Evolutionary conservation across 805 yeast genomes (phyloP).

Genomic region (Wickerhamiella domercqiae): DNA sequence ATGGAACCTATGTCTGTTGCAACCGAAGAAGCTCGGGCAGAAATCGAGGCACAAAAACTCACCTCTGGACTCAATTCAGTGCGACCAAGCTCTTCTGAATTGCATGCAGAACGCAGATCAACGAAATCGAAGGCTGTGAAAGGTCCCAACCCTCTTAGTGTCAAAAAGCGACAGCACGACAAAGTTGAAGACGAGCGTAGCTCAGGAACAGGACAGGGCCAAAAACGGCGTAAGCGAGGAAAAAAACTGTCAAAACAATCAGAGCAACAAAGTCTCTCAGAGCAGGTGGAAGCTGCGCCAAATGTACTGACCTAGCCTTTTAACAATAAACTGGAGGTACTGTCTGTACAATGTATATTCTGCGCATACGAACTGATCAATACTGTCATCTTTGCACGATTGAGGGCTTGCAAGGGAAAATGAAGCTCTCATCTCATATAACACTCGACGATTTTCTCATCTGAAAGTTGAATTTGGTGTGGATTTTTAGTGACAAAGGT

Average conservation of each 20-base stretch:
- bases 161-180: slow-evolving; percentile 50
- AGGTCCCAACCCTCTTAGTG: slow-evolving; percentile 81
- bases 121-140: slow-evolving; percentile 31
- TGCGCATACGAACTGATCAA: no score
- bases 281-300: no score
- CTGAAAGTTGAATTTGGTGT: no score
- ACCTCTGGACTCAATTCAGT: slow-evolving; percentile 64
- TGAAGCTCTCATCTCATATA: no score
- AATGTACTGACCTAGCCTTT: no score
- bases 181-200: slow-evolving; percentile 2
- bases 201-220: slow-evolving; percentile 12
- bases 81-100: slow-evolving; percentile 11
- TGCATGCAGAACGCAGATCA: slow-evolving; percentile 12
- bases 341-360: no score
- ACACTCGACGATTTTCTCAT: no score
- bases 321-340: no score
- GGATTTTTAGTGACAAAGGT: no score
- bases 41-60: slow-evolving; percentile 51
- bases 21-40: slow-evolving; percentile 35
- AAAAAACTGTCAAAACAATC: slow-evolving; percentile 4
- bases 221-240: slow-evolving; percentile 16
- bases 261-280: no score
- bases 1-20: slow-evolving; percentile 85
- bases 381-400: no score
- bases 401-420: no score